Base-by-base conservation (phyloP, 495 filamentous ascomycete genomes). In the Aspergillus affinis region DNA sequence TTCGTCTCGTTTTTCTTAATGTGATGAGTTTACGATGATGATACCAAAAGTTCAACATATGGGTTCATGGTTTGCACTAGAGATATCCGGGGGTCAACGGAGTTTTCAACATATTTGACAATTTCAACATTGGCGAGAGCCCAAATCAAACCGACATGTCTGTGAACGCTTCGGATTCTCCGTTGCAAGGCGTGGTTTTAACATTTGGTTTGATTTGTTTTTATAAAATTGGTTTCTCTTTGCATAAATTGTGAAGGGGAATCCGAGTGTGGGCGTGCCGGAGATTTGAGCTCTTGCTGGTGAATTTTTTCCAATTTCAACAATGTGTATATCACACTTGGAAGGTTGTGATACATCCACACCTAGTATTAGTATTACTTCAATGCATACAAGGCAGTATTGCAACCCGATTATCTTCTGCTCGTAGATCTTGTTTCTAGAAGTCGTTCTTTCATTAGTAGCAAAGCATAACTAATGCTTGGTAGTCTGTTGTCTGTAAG, bases 71-170 rank as follows among this genome's bases (percentile, higher is more conserved):
- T 70, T 76, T 71, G 64, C 36, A 41, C 59, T 78, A 76, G 71
- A 76, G 71, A 71, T 71, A 73, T 76, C 71, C 71, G 67, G 69
- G 73, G 75, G 72, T 68, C 66, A 66, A 71, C 68, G 73, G 74
- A 75, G 80, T 70, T 73, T 81, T 82, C 77, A 81, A 82, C 78
- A 83, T 79, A 48, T 69, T 65, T 77, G 72, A 83, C 82, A 81
- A 84, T 85, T 80, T 85, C 78, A 82, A 82, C 77, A 82, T 83
- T 76, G 81, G 82, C 80, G 74, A 79, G 77, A 63, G 63, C 65
- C 60, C 57, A 65, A 68, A 64, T 68, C 58, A 66, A 68, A 64
- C 67, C 64, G 55, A 70, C 65, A 57, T 58, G 46, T 60, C 64
- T 73, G 66, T 65, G 66, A 65, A 69, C 36, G 36, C 36, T 66